phyloP scores from a whole-genome alignment of 176 grass and related monocot genomes.

The Pontederia paniculata region DNA sequence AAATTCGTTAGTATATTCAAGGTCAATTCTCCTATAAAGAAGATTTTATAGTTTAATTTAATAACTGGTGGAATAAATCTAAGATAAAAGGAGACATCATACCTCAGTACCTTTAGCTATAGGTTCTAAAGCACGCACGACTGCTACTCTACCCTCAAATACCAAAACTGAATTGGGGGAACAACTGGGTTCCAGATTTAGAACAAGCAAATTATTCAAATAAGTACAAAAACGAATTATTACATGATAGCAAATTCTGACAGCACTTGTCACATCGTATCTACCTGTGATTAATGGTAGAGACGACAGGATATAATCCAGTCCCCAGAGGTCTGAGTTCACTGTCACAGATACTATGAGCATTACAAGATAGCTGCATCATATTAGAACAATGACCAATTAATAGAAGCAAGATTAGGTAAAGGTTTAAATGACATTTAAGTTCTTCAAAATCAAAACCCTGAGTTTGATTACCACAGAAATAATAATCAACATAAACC shows the following conservation, averaged over 20 bases:
- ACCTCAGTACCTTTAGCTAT: slow-evolving; percentile 76
- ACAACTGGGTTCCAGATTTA: slow-evolving; percentile 48
- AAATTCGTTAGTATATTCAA: slow-evolving; percentile 14
- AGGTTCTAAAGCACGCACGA: slow-evolving; percentile 61
- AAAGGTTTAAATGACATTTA: background rate
- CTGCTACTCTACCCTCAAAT: slow-evolving; percentile 64
- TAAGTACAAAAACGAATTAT: slow-evolving; percentile 10
- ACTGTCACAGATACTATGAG: slow-evolving; percentile 85
- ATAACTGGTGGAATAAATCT: slow-evolving; percentile 5
- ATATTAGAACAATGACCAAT: slow-evolving; percentile 22
- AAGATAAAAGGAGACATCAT: slow-evolving; percentile 10
- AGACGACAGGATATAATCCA: slow-evolving; percentile 83
- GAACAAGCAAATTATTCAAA: slow-evolving; percentile 17
- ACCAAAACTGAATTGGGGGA: slow-evolving; percentile 89
- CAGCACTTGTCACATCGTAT: slow-evolving; percentile 3
- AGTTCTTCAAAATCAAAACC: background rate
- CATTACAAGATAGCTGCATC: slow-evolving; percentile 81
- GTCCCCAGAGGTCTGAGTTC: slow-evolving; percentile 86
- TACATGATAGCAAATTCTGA: too few relatives aligned
- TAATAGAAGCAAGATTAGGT: slow-evolving; percentile 11
- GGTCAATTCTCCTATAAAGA: slow-evolving; percentile 11
- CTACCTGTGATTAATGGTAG: slow-evolving; percentile 95
- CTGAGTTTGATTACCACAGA: too few relatives aligned
- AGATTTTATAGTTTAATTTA: background rate
- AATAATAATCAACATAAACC: too few relatives aligned